A percentile compares a stretch with the other conserved stretches of the same genome.
These are phyloP conservation scores for Penicillium bialowiezense DNA, from an alignment of 495 filamentous ascomycete species.

Conservation along the genomic window DNA sequence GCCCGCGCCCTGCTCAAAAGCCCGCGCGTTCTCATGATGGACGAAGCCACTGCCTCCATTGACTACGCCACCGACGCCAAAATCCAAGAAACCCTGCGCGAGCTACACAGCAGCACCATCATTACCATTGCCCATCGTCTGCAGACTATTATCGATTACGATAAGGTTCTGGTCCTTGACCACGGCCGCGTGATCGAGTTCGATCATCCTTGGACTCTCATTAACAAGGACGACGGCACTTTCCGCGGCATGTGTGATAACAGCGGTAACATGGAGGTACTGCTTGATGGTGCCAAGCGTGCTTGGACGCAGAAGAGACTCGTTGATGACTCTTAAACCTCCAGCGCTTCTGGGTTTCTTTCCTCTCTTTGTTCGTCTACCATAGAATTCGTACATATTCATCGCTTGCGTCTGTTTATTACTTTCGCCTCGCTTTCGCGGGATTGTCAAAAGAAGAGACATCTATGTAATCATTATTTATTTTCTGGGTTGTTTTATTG, in stretches of 20 bases:
- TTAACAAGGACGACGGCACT: conserved; percentile 62
- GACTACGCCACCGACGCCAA: conserved; percentile 95
- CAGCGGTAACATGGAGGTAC: conserved; percentile 76
- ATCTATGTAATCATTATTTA: conserved; percentile 6
- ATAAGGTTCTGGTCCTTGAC: conserved; percentile 96
- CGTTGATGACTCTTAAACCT: conserved; percentile 46
- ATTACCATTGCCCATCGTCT: conserved; percentile 98
- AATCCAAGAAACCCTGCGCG: conserved; percentile 92
- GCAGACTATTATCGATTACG: conserved; percentile 95
- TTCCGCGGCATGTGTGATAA: conserved; percentile 95
- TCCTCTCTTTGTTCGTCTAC: conserved; percentile 1
- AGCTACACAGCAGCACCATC: conserved; percentile 82
- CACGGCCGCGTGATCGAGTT: conserved; percentile 85
- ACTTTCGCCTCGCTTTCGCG: background rate
- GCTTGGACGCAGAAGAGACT: conserved; percentile 56
- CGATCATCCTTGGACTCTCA: conserved; percentile 78
- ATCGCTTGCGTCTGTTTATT: conserved; percentile 4
- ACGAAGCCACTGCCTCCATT: conserved; percentile 97
- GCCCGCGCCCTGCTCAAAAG: conserved; percentile 90
- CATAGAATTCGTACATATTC: conserved; percentile 9
- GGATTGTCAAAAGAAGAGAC: conserved; percentile 1
- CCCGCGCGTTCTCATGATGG: conserved; percentile 94
- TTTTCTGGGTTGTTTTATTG: background rate
- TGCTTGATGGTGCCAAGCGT: conserved; percentile 75
- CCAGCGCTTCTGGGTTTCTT: background rate